Evolutionary conservation across 805 yeast species (phyloP).

Genomic region (Candida lessepsii): DNA sequence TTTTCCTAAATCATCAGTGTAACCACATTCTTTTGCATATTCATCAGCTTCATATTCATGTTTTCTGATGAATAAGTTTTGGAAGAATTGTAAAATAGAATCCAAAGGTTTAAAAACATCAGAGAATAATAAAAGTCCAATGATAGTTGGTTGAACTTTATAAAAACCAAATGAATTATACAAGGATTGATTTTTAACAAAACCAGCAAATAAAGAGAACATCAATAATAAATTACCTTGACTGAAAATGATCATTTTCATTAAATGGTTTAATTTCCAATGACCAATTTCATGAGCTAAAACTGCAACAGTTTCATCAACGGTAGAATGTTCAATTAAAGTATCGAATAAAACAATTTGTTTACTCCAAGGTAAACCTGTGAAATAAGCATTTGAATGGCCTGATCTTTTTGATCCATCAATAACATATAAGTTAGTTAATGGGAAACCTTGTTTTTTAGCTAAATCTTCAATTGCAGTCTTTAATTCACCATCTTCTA

Average conservation of each 20-base stretch:
- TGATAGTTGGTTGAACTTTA: slow-evolving; percentile 62
- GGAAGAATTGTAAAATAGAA: slow-evolving; percentile 60
- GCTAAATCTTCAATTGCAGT: slow-evolving; percentile 80
- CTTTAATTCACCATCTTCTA: slow-evolving; percentile 87
- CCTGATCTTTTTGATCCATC: slow-evolving; percentile 97
- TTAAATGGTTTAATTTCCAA: slow-evolving; percentile 88
- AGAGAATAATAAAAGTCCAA: slow-evolving; percentile 78
- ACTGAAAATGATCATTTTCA: slow-evolving; percentile 65
- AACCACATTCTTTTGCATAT: slow-evolving; percentile 75
- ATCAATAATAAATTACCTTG: slow-evolving; percentile 64
- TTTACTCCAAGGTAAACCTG: slow-evolving; percentile 96
- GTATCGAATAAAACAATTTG: slow-evolving; percentile 94
- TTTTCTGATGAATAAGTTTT: slow-evolving; percentile 74
- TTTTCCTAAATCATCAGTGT: slow-evolving; percentile 60
- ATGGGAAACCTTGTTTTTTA: slow-evolving; percentile 73
- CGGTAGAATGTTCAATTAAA: slow-evolving; percentile 73
- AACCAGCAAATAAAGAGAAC: slow-evolving; percentile 74
- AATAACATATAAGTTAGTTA: slow-evolving; percentile 78
- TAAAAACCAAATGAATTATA: slow-evolving; percentile 77
- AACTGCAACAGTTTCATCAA: slow-evolving; percentile 85
- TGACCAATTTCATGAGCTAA: slow-evolving; percentile 99
- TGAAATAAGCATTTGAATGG: slow-evolving; percentile 95
- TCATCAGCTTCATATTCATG: slow-evolving; percentile 94
- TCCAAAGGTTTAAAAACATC: slow-evolving; percentile 80
- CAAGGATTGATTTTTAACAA: slow-evolving; percentile 75